Percentiles rank a stretch among this genome's conserved stretches.
Evolutionary conservation across 495 filamentous ascomycete genomes (phyloP).

Genomic region (Aspergillus sclerotioniger): DNA sequence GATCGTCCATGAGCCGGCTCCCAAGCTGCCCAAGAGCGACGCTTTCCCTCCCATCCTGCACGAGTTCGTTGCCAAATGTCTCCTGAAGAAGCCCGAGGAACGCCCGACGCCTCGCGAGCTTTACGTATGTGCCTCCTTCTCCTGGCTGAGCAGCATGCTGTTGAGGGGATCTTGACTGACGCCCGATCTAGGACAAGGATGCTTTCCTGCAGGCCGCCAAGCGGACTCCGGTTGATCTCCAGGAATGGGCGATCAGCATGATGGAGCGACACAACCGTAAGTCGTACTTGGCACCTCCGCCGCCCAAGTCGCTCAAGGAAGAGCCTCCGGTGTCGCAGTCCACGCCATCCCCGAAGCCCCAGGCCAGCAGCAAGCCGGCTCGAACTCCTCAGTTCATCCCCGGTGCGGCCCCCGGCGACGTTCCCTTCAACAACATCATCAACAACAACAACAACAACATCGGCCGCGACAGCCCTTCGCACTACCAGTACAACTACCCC

Average conservation of each 20-base stretch:
- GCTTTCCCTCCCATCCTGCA: constrained; percentile 93
- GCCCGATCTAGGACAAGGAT: constrained; percentile 67
- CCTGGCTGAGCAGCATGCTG: constrained; percentile 5
- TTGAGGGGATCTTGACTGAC: constrained; percentile 15
- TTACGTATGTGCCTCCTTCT: constrained; percentile 38
- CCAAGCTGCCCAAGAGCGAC: constrained; percentile 90
- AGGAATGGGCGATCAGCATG: constrained; percentile 85
- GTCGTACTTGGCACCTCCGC: constrained; percentile 73
- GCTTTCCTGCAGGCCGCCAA: constrained; percentile 92
- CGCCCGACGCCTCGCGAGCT: constrained; percentile 91
- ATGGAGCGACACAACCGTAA: constrained; percentile 90
- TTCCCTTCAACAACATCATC: constrained; percentile 63
- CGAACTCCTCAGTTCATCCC: constrained; percentile 55
- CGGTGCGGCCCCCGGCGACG: constrained; percentile 56
- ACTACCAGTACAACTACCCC: constrained; percentile 27
- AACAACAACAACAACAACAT: constrained; percentile 60
- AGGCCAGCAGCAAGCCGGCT: constrained; percentile 39
- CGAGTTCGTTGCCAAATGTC: constrained; percentile 93
- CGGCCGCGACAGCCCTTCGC: constrained; percentile 37
- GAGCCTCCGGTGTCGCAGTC: constrained; percentile 13
- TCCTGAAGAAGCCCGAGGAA: constrained; percentile 81
- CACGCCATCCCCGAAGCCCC: constrained; percentile 14
- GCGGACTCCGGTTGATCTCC: constrained; percentile 85
- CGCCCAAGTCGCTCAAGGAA: constrained; percentile 47
- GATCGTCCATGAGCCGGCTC: constrained; percentile 94